Evolutionary conservation across 768 basidiomycete species (phyloP), one percentile per base, ranked within the genome.

Genomic region (Rhizopogon sp.): DNA sequence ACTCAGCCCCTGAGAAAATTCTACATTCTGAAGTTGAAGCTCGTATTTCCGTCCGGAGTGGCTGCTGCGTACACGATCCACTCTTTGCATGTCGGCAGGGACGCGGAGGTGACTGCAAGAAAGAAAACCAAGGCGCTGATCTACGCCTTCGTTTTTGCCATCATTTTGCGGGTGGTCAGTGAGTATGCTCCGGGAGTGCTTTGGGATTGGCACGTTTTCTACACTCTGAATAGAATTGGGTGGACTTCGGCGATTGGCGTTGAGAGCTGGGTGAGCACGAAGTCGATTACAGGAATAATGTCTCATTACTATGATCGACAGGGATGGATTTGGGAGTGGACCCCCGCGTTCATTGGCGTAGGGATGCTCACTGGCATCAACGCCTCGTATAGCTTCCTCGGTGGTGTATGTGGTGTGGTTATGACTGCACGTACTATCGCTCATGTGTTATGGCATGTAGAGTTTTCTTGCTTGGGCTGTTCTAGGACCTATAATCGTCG

Each of bases 61-160:
- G 83, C 83, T 6, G 82, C 83, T 31, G 83, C 82, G 3, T 83
- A 79, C 62, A 84, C 83, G 33, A 84, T 85, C 58, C 81, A 80
- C 37, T 79, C 82, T 6, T 70, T 84, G 25, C 83, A 85, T 60
- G 72, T 74, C 37, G 78, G 77, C 17, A 72, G 65, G 46, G 69
- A 70, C 20, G 80, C 79, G 41, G 80, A 77, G 10, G 66, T 74
- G 31, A 73, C 71, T 25, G 83, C 83, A 22, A 73, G 66, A 61
- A 80, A 81, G 68, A 85, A 84, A 71, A 74, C 80, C 0, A 65
- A 79, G 29, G 73, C 72, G 16, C 72, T 84, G 13, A 59, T 79
- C 6, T 72, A 67, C 54, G 68, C 79, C 8, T 82, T 83, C 67
- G 52, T 66, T 43, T 56, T 64, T 44, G 70, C 76, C 42, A 81